Conservation (phyloP, 2,329 filamentous ascomycete genomes). For the Arthrocladium fulminans region DNA sequence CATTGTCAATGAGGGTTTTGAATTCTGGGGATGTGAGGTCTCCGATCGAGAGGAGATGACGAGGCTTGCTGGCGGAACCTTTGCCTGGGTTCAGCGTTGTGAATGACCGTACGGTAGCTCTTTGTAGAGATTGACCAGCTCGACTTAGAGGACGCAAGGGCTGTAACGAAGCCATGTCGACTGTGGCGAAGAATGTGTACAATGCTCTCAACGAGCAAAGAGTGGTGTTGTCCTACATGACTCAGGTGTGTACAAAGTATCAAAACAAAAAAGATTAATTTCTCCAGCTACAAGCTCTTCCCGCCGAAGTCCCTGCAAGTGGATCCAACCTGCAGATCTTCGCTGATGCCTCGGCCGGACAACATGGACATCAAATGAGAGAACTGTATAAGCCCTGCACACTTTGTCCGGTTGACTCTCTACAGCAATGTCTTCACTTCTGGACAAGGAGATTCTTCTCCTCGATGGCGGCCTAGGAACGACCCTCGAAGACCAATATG, state of each 20-base stretch:
- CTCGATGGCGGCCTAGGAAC: constrained; percentile 62
- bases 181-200: neutral
- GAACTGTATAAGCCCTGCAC: too few species aligned
- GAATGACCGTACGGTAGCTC: neutral
- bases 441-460: constrained; percentile 36
- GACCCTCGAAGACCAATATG: constrained; percentile 50
- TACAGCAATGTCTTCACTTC: constrained; percentile 3
- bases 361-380: too few species aligned
- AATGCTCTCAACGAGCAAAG: neutral
- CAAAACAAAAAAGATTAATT: neutral
- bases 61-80: constrained; percentile 37
- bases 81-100: neutral
- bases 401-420: too few species aligned
- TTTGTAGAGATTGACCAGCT: neutral
- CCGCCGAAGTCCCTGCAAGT: neutral
- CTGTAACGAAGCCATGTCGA: neutral
- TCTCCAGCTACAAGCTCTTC: neutral
- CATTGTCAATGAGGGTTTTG: constrained; percentile 72
- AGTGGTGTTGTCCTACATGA: neutral
- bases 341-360: neutral
- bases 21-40: constrained; percentile 77
- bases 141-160: neutral
- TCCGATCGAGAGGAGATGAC: constrained; percentile 85
- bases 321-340: neutral
- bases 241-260: neutral